Percentiles rank a stretch among this genome's conserved stretches.
These are phyloP conservation scores for Astrephomene gubernaculifera DNA, from an alignment of 139 green algal species.

Conservation along the genomic window DNA sequence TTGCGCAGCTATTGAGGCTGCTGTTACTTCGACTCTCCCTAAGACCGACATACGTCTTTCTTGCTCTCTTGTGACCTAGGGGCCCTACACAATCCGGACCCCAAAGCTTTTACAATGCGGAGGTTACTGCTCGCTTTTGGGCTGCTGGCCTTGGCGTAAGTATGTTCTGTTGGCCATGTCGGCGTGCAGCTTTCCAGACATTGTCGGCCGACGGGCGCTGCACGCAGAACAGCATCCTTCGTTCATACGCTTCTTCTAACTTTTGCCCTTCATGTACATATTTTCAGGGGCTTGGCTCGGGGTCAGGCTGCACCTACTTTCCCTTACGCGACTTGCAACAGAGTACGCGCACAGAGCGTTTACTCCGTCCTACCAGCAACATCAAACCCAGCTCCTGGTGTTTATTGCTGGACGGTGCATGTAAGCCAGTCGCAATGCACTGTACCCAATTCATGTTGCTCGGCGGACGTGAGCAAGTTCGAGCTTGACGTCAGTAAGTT, in stretches of 20 bases:
- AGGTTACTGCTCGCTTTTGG: not conserved
- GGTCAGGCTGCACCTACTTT: no score
- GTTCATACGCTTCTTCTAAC: no score
- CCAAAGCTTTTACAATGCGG: conserved; percentile 2
- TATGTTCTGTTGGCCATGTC: not conserved
- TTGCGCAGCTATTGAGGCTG: no score
- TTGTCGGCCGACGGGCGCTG: no score
- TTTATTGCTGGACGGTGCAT: conserved; percentile 18
- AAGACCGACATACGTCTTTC: no score
- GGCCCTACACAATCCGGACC: not conserved
- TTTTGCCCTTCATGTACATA: no score
- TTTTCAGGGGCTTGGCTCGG: no score
- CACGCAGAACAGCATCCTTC: no score
- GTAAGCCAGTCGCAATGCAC: not conserved
- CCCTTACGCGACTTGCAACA: conserved; percentile 3
- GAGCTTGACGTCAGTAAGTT: conserved; percentile 30
- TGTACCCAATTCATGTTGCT: not conserved
- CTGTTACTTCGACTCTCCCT: no score
- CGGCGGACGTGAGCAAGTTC: not conserved
- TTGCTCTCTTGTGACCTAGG: no score
- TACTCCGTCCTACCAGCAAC: not conserved
- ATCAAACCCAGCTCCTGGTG: conserved; percentile 8
- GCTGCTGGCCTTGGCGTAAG: conserved; percentile 7
- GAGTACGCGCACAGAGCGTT: not conserved
- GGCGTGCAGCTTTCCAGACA: not conserved